Percentiles rank a stretch among this genome's conserved stretches.
phyloP scores from a whole-genome alignment of 2,329 filamentous ascomycete species.

The Cladosporium sp. region DNA sequence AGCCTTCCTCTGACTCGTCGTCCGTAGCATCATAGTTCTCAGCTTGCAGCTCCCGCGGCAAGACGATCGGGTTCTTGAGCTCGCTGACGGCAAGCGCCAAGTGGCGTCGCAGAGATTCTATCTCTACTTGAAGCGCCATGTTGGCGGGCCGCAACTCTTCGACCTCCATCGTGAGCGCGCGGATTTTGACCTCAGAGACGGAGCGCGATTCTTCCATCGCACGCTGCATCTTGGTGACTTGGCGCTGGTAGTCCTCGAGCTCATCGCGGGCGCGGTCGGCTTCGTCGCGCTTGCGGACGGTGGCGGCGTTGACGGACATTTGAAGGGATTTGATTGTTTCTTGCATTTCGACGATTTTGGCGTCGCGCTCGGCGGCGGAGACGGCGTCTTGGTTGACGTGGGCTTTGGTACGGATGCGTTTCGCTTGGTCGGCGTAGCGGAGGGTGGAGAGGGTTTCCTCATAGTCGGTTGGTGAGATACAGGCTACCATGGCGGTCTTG shows the following conservation, averaged over 20 bases:
- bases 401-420: slow-evolving; percentile 90
- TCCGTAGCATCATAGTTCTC: slow-evolving; percentile 31
- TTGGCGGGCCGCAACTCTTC: slow-evolving; percentile 46
- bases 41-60: slow-evolving; percentile 38
- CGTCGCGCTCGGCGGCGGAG: slow-evolving; percentile 86
- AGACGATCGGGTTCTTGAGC: slow-evolving; percentile 84
- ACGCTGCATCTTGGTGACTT: slow-evolving; percentile 84
- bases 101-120: slow-evolving; percentile 82
- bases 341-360: slow-evolving; percentile 89
- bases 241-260: slow-evolving; percentile 89
- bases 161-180: slow-evolving; percentile 60
- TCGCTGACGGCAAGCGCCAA: slow-evolving; percentile 80
- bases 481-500: slow-evolving; percentile 99
- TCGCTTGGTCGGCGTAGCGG: slow-evolving; percentile 95
- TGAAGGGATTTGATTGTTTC: slow-evolving; percentile 88
- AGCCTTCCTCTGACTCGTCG: slow-evolving; percentile 53
- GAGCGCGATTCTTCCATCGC: slow-evolving; percentile 93
- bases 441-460: slow-evolving; percentile 95
- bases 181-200: slow-evolving; percentile 90
- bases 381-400: slow-evolving; percentile 95
- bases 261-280: slow-evolving; percentile 70
- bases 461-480: slow-evolving; percentile 91
- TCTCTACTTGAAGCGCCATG: slow-evolving; percentile 63
- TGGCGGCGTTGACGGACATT: slow-evolving; percentile 59
- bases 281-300: slow-evolving; percentile 68